A percentile compares a stretch with the other conserved stretches of the same genome.
These are phyloP conservation scores for Leishmania martiniquensis DNA, from an alignment of 208 protist genomes.

Conservation along the genomic window DNA sequence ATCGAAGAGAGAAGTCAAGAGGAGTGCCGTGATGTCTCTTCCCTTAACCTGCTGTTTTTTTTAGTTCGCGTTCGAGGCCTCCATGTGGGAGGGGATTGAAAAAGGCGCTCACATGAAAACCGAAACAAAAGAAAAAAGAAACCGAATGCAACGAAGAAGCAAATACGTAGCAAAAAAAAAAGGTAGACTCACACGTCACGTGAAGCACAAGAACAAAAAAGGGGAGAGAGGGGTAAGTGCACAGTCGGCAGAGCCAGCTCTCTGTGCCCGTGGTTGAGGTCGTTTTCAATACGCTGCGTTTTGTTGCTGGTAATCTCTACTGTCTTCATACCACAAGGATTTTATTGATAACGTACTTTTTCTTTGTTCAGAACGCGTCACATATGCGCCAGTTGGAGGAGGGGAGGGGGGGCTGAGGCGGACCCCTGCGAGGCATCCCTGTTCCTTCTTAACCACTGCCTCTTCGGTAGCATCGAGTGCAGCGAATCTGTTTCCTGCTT, in stretches of 20 bases:
- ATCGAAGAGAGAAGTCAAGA: not conserved
- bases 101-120: not conserved
- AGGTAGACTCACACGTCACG: no score
- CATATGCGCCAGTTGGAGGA: not conserved
- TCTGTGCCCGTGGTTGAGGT: not conserved
- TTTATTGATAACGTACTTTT: no score
- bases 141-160: no score
- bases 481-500: no score
- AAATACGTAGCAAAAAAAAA: no score
- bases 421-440: not conserved
- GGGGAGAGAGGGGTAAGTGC: slow-evolving; percentile 19
- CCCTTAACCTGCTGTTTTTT: not conserved
- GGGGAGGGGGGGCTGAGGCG: not conserved
- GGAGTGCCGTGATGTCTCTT: not conserved
- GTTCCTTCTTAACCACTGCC: not conserved
- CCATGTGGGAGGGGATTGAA: no score
- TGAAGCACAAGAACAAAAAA: slow-evolving; percentile 20
- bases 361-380: not conserved
- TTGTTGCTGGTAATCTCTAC: not conserved
- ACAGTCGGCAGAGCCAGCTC: not conserved
- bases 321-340: not conserved
- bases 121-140: slow-evolving; percentile 10
- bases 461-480: no score
- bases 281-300: not conserved
- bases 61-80: no score